These are phyloP conservation scores for Pistacia integerrima DNA, from an alignment of 345 rosid species.

Conservation along the genomic window DNA sequence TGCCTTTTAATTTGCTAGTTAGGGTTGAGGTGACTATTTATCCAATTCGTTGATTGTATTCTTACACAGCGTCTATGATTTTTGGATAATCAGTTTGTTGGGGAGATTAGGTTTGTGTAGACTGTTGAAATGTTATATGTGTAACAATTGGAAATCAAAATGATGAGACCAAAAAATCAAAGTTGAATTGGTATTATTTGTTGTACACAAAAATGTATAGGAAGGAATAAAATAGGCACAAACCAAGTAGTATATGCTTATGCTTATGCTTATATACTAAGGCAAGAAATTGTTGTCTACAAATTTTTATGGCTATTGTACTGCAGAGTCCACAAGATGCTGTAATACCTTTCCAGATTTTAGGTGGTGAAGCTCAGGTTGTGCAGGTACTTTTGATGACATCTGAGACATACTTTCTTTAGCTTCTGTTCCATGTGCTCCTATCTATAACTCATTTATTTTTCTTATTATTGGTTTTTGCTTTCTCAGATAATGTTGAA, in stretches of 20 bases:
- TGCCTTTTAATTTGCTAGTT: not conserved
- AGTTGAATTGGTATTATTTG: not conserved
- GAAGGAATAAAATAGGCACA: not conserved
- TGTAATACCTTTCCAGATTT: conserved; percentile 82
- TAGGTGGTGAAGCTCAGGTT: conserved; percentile 99
- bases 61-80: not conserved
- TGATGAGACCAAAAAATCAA: not conserved
- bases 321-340: conserved; percentile 86
- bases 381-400: conserved; percentile 64
- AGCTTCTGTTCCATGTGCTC: not conserved
- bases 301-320: conserved; percentile 23
- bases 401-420: not conserved
- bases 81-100: not conserved
- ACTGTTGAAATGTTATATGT: not conserved
- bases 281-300: not conserved
- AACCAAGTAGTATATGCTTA: not conserved
- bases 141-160: not conserved
- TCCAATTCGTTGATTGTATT: not conserved
- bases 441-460: not conserved
- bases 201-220: not conserved
- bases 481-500: conserved; percentile 82
- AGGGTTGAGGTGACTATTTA: not conserved
- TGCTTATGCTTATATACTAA: not conserved
- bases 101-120: conserved; percentile 1
- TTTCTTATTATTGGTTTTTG: conserved; percentile 21